Percentiles rank a stretch among this genome's conserved stretches.
Evolutionary conservation across 257 asterid species (phyloP).

Genomic region (Nicotiana sylvestris): DNA sequence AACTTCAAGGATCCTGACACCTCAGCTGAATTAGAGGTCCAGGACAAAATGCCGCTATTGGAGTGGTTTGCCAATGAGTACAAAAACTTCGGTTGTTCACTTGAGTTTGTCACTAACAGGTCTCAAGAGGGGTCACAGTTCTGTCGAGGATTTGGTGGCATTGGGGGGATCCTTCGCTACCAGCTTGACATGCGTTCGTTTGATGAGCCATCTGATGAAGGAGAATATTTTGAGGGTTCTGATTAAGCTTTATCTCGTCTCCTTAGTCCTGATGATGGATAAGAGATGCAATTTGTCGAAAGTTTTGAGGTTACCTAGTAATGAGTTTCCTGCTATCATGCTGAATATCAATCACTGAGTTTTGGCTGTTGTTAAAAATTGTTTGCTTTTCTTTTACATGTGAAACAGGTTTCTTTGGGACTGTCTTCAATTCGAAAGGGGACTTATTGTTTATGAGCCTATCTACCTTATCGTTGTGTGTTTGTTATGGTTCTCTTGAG

Average conservation of each 20-base stretch:
- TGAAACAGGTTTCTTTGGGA: not conserved
- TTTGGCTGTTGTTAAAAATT: constrained; percentile 1
- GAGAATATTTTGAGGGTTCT: constrained; percentile 29
- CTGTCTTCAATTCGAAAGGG: not conserved
- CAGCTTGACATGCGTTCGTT: constrained; percentile 45
- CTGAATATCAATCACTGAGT: not conserved
- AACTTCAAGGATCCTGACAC: constrained; percentile 33
- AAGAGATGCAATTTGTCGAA: constrained; percentile 10
- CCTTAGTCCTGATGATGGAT: not conserved
- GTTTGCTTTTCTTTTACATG: constrained; percentile 6
- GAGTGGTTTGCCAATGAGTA: constrained; percentile 51
- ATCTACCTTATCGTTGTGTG: not conserved
- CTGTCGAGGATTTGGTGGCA: constrained; percentile 50
- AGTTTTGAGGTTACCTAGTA: constrained; percentile 6
- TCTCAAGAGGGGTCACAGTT: constrained; percentile 50
- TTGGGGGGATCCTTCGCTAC: constrained; percentile 47
- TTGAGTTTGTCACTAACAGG: constrained; percentile 44
- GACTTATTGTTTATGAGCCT: not conserved
- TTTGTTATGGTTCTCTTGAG: not conserved
- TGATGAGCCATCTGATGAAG: constrained; percentile 49
- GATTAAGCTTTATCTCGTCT: constrained; percentile 22
- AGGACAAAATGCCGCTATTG: constrained; percentile 42
- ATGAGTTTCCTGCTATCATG: not conserved
- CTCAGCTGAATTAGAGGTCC: constrained; percentile 34
- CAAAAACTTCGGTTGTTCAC: constrained; percentile 36